Base-by-base conservation (phyloP, 2,329 filamentous ascomycete species). In the Graphilbum sp. region DNA sequence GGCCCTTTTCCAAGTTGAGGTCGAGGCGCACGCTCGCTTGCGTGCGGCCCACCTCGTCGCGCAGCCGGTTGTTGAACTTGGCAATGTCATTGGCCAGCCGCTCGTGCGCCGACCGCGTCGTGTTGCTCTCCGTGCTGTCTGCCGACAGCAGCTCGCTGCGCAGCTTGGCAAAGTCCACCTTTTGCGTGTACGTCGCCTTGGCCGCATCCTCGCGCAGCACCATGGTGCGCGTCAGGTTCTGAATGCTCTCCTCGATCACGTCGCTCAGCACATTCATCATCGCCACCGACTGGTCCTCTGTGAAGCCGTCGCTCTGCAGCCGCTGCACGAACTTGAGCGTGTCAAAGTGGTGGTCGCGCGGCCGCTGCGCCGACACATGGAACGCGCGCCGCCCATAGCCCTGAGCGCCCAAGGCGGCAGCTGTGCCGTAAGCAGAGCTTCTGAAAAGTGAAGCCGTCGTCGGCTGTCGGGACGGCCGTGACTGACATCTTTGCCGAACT, bases 211-310 rank as follows among this genome's bases (percentile, higher is more conserved):
- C 90, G 52, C 87, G 84, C 34, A 94, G 72, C 32, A 98, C 90
- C 90, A 98, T 98, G 15, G 88, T 96, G 46, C 88, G 78, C 1
- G 88, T 96, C 36, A 98, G 70, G 59, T 96, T 96, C 57, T 95
- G 88, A 49, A 98, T 96, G 55, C 84, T 83, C 38, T 98, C 90
- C 56, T 96, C 84, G 47, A 98, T 95, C 10, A 96, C 88, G 56
- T 96, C 87, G 59, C 86, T 87, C 30, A 98, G 66, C 7, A 96
- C 84, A 55, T 83, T 84, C 90, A 98, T 96, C 81, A 95, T 90
- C n/a, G 90, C 88, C 20, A 85, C 86, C 3, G 87, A 79, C 60
- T 98, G 90, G 48, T 87, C 81, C 57, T 96, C 88, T 19, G 85
- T 94, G 57, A 96, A 95, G 0, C 90, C 90, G 56, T 98, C 90